A percentile compares a stretch with the other conserved stretches of the same genome.
Evolutionary conservation across 768 basidiomycete species (phyloP).

Genomic region (Lactarius deliciosus): DNA sequence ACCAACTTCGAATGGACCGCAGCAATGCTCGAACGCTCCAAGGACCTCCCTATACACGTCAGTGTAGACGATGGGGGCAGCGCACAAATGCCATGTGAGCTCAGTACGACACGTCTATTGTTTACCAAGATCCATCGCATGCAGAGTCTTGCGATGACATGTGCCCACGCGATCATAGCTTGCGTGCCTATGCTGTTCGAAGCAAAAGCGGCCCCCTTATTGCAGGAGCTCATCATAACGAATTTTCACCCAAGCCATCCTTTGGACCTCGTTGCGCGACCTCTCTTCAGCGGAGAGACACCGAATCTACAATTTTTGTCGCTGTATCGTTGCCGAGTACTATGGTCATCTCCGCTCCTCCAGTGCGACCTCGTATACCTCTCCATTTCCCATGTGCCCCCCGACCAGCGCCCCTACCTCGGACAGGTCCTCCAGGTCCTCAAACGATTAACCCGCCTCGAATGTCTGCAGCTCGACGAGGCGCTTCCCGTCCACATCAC

Average conservation of each 20-base stretch:
- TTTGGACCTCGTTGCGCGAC: slow-evolving; percentile 12
- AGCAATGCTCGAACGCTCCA: slow-evolving; percentile 26
- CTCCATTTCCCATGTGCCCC: slow-evolving; percentile 22
- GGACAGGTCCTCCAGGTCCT: slow-evolving; percentile 22
- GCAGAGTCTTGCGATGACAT: slow-evolving; percentile 26
- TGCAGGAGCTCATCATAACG: slow-evolving; percentile 23
- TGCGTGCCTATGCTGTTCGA: slow-evolving; percentile 23
- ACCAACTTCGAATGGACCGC: slow-evolving; percentile 24
- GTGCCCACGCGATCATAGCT: slow-evolving; percentile 1
- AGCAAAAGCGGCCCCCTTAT: slow-evolving; percentile 13
- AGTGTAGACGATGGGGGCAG: slow-evolving; percentile 20
- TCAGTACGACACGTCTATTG: slow-evolving; percentile 10
- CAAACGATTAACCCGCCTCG: slow-evolving; percentile 16
- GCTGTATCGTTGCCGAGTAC: slow-evolving; percentile 19
- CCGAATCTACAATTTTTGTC: slow-evolving; percentile 22
- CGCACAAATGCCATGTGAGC: slow-evolving; percentile 12
- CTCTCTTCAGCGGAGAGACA: slow-evolving; percentile 20
- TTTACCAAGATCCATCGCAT: slow-evolving; percentile 20
- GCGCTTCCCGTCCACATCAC: slow-evolving; percentile 22
- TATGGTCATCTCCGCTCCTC: slow-evolving; percentile 26
- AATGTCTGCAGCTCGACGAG: slow-evolving; percentile 25
- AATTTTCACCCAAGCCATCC: slow-evolving; percentile 15
- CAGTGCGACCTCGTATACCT: slow-evolving; percentile 27
- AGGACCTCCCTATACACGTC: slow-evolving; percentile 23
- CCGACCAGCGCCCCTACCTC: slow-evolving; percentile 8